Conservation (phyloP, 257 asterid genomes). For the Fraxinus excelsior region DNA sequence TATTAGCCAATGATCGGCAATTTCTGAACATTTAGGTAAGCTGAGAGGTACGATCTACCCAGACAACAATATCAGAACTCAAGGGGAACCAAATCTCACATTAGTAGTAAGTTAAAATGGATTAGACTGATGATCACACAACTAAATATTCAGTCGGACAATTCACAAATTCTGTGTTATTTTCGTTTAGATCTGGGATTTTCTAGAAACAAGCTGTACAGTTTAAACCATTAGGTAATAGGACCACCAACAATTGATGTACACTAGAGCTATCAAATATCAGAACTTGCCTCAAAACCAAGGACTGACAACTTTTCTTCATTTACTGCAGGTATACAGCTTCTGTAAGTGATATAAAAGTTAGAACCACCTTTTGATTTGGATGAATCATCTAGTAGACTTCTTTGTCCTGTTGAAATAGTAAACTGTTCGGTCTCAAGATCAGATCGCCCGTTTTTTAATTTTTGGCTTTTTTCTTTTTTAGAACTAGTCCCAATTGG, state of each 20-base stretch:
- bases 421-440: conserved; percentile 45
- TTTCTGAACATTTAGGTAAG: neutral
- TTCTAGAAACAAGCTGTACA: neutral
- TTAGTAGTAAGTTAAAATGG: neutral
- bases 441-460: conserved; percentile 51
- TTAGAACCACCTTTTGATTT: conserved; percentile 43
- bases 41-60: neutral
- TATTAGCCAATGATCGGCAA: neutral
- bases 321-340: conserved; percentile 85
- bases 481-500: conserved; percentile 45
- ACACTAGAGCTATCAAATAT: conserved; percentile 4
- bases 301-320: conserved; percentile 87
- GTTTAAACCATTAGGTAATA: neutral
- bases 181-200: neutral
- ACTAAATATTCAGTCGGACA: neutral
- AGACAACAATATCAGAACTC: neutral
- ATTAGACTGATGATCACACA: neutral
- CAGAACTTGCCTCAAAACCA: conserved; percentile 77
- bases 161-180: neutral
- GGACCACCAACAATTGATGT: neutral
- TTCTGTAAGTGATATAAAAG: conserved; percentile 72
- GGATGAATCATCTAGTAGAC: conserved; percentile 51
- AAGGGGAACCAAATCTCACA: neutral
- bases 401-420: conserved; percentile 47
- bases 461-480: conserved; percentile 39